phyloP scores from a whole-genome alignment of 352 stramenopile species.

The Phytopythium aichiense region DNA sequence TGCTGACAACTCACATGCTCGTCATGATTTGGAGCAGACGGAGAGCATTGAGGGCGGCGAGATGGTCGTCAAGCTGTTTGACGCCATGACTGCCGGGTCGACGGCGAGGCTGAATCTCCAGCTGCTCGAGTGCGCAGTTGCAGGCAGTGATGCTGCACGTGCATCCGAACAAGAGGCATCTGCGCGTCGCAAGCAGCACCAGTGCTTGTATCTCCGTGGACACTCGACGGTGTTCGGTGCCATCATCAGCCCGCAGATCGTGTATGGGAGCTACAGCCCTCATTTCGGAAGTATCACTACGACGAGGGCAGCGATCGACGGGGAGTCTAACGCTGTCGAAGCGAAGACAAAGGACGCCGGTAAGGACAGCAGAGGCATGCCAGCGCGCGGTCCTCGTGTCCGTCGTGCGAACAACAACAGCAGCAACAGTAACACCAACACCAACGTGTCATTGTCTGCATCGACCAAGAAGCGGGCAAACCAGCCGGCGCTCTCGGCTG shows the following conservation, averaged over 20 bases:
- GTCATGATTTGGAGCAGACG: constrained; percentile 26
- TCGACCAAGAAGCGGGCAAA: constrained; percentile 6
- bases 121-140: constrained; percentile 39
- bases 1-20: neutral
- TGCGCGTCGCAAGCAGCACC: constrained; percentile 38
- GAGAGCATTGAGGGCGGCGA: constrained; percentile 50
- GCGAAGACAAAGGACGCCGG: neutral
- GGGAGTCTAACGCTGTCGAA: neutral
- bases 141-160: constrained; percentile 24
- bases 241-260: constrained; percentile 41
- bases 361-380: neutral
- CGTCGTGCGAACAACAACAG: constrained; percentile 1
- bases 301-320: neutral
- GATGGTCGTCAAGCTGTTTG: constrained; percentile 41
- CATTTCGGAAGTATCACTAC: neutral
- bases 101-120: constrained; percentile 42
- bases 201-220: constrained; percentile 56
- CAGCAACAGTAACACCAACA: neutral
- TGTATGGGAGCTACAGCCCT: constrained; percentile 35
- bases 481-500: neutral
- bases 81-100: constrained; percentile 33
- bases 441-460: constrained; percentile 6
- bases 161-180: constrained; percentile 32
- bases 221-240: constrained; percentile 38
- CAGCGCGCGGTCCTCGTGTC: neutral